Conservation (phyloP, 352 stramenopile species). For the Plasmopara halstedii region DNA sequence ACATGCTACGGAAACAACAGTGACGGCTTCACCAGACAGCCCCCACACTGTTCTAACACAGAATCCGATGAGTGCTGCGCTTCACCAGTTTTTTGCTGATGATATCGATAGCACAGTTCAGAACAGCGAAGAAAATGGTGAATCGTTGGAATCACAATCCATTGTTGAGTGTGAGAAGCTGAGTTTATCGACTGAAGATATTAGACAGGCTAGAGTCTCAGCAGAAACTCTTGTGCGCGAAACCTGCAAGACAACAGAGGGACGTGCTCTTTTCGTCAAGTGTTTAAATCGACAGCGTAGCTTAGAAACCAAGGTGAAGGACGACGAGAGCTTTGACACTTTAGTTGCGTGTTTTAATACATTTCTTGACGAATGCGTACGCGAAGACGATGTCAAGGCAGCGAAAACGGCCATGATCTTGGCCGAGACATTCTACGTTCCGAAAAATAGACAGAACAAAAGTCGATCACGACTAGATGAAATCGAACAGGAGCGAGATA, state of each 20-base stretch:
- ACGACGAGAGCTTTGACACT: conserved; percentile 45
- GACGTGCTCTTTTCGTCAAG: conserved; percentile 69
- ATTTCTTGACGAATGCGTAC: conserved; percentile 70
- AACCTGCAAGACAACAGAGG: conserved; percentile 30
- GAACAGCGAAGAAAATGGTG: conserved; percentile 5
- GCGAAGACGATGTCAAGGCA: conserved; percentile 73
- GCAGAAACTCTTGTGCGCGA: conserved; percentile 15
- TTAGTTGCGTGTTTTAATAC: conserved; percentile 61
- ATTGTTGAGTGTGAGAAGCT: conserved; percentile 1
- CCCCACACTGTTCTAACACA: conserved; percentile 45
- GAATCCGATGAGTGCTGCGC: conserved; percentile 44
- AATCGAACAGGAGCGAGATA: conserved; percentile 2
- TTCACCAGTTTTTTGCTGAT: conserved; percentile 43
- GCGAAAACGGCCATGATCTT: conserved; percentile 86
- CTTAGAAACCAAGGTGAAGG: conserved; percentile 64
- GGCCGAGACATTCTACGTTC: conserved; percentile 72
- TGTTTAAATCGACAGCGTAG: conserved; percentile 78
- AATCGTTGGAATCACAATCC: conserved; percentile 2
- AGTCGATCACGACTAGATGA: not conserved
- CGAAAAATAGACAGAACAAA: conserved; percentile 9
- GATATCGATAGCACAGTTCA: conserved; percentile 12
- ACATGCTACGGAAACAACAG: not conserved
- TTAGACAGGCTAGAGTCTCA: not conserved
- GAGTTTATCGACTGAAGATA: not conserved
- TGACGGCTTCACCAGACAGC: conserved; percentile 12